These are phyloP conservation scores for Hamigera avellanea DNA, from an alignment of 495 filamentous ascomycete species.

Conservation along the genomic window DNA sequence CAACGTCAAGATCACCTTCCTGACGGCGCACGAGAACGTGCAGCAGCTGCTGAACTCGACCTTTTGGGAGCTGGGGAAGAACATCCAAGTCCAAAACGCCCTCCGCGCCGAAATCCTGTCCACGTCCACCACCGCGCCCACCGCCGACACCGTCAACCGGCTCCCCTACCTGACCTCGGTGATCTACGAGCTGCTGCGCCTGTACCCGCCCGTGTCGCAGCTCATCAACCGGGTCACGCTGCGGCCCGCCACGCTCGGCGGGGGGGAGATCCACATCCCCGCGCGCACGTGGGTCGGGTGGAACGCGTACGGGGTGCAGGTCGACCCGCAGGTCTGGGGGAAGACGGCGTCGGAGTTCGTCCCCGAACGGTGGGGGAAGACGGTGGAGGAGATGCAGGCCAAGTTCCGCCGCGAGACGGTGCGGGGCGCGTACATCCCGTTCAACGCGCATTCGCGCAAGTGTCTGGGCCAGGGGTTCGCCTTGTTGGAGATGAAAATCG, in stretches of 20 bases:
- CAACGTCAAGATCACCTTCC: slow-evolving; percentile 21
- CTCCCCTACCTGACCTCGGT: slow-evolving; percentile 13
- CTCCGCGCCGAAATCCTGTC: slow-evolving; percentile 1
- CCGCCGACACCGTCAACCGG: slow-evolving; percentile 1
- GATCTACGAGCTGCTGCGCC: slow-evolving; percentile 20
- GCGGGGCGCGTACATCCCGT: slow-evolving; percentile 17
- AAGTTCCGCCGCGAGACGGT: slow-evolving; percentile 8
- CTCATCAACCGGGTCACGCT: slow-evolving; percentile 19
- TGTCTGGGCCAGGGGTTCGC: slow-evolving; percentile 20
- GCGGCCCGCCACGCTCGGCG: slow-evolving; percentile 9
- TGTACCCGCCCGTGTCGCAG: slow-evolving; percentile 25
- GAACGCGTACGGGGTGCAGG: slow-evolving; percentile 11
- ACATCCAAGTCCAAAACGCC: slow-evolving; percentile 6
- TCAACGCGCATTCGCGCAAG: slow-evolving; percentile 19
- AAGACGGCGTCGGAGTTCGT: slow-evolving; percentile 8
- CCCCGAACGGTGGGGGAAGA: slow-evolving; percentile 12
- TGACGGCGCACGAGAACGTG: slow-evolving; percentile 29
- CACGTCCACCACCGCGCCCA: neutral
- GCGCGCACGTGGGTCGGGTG: slow-evolving; percentile 14
- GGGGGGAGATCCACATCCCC: slow-evolving; percentile 7
- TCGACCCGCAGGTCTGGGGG: slow-evolving; percentile 11
- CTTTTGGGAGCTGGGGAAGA: slow-evolving; percentile 21
- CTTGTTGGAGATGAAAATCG: slow-evolving; percentile 7
- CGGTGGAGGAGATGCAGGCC: slow-evolving; percentile 1
- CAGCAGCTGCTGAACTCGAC: slow-evolving; percentile 18